A percentile compares a stretch with the other conserved stretches of the same genome.
phyloP scores from a whole-genome alignment of 495 filamentous ascomycete genomes.

The Aspergillus panamensis region DNA sequence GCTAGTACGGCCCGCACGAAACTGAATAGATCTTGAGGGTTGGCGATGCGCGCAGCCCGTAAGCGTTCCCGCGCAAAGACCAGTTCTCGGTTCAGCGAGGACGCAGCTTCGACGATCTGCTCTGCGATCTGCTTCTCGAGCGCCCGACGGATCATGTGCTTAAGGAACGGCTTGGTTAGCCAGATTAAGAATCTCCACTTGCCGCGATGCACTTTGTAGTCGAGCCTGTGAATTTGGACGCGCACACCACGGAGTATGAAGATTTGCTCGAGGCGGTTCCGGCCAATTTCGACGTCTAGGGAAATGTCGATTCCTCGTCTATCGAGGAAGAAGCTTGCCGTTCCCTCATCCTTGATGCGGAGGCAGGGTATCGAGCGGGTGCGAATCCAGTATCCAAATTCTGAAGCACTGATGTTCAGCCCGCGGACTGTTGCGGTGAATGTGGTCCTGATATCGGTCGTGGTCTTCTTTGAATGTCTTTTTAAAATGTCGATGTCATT shows the following conservation, averaged over 20 bases:
- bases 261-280: slow-evolving; percentile 71
- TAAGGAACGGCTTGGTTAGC: slow-evolving; percentile 81
- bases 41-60: slow-evolving; percentile 76
- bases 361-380: slow-evolving; percentile 65
- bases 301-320: slow-evolving; percentile 82
- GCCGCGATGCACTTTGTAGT: slow-evolving; percentile 69
- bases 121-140: slow-evolving; percentile 75
- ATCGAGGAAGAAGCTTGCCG: slow-evolving; percentile 80
- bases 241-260: slow-evolving; percentile 70
- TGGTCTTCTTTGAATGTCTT: slow-evolving; percentile 64
- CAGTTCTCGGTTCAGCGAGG: slow-evolving; percentile 76
- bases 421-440: slow-evolving; percentile 76
- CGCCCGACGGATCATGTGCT: slow-evolving; percentile 71
- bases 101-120: slow-evolving; percentile 64
- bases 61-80: slow-evolving; percentile 83
- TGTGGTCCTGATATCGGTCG: slow-evolving; percentile 60
- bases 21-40: slow-evolving; percentile 72
- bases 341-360: slow-evolving; percentile 72
- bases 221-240: slow-evolving; percentile 81
- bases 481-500: slow-evolving; percentile 85
- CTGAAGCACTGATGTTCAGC: slow-evolving; percentile 74
- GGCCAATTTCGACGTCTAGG: slow-evolving; percentile 74
- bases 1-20: slow-evolving; percentile 81
- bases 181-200: slow-evolving; percentile 74
- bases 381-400: slow-evolving; percentile 76